These are phyloP conservation scores for Mortierella claussenii DNA, from an alignment of 192 early-diverging fungal species.

Conservation along the genomic window DNA sequence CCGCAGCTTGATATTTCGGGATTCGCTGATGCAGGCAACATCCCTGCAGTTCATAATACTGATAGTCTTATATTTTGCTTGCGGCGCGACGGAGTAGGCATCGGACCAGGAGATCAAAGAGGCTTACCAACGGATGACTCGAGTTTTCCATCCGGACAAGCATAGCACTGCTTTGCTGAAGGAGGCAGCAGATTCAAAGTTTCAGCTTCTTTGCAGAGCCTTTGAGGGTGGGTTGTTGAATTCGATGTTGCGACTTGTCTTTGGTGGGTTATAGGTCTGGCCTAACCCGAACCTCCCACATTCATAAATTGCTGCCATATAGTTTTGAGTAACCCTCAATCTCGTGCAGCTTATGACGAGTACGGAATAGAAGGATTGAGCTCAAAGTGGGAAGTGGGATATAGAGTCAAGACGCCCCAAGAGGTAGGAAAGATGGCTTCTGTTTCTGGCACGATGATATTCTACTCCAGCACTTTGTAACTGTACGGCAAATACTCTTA, in stretches of 20 bases:
- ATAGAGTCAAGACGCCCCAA: slow-evolving; percentile 71
- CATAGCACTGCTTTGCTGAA: slow-evolving; percentile 65
- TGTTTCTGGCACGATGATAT: background rate
- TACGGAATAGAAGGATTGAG: slow-evolving; percentile 88
- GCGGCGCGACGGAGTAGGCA: too few relatives aligned
- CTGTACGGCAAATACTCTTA: too few relatives aligned
- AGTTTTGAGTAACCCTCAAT: slow-evolving; percentile 83
- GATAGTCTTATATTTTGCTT: too few relatives aligned
- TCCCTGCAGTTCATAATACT: too few relatives aligned
- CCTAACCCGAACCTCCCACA: too few relatives aligned
- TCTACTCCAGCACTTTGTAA: background rate
- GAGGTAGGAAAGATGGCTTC: slow-evolving; percentile 54
- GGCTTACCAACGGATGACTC: slow-evolving; percentile 73
- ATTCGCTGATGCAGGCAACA: background rate
- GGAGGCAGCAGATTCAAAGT: slow-evolving; percentile 73
- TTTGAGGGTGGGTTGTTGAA: slow-evolving; percentile 67
- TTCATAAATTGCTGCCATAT: too few relatives aligned
- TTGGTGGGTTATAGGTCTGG: too few relatives aligned
- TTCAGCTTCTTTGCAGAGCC: slow-evolving; percentile 74
- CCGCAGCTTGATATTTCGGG: too few relatives aligned
- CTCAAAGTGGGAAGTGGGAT: slow-evolving; percentile 67
- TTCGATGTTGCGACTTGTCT: too few relatives aligned
- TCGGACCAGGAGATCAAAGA: slow-evolving; percentile 74
- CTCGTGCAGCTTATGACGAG: slow-evolving; percentile 88
- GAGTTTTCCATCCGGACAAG: slow-evolving; percentile 83